A percentile compares a stretch with the other conserved stretches of the same genome.
These are phyloP conservation scores for Zoysia japonica DNA, from an alignment of 176 grass and related monocot genomes.

Conservation along the genomic window DNA sequence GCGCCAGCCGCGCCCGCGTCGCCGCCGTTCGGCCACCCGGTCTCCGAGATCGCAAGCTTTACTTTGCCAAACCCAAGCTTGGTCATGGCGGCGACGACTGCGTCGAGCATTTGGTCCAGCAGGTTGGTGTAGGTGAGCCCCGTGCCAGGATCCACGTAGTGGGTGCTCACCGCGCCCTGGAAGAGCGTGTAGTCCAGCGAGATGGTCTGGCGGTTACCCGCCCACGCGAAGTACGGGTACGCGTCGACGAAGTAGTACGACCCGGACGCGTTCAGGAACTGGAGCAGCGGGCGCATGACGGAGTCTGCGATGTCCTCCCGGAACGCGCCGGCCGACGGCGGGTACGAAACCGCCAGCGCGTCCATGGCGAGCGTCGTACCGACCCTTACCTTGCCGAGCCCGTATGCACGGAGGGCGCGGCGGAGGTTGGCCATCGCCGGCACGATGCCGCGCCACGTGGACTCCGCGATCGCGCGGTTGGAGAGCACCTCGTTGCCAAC, in stretches of 20 bases:
- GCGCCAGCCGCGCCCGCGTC: constrained; percentile 44
- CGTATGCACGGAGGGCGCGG: constrained; percentile 24
- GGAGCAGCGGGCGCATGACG: constrained; percentile 56
- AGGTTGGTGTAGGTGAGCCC: constrained; percentile 60
- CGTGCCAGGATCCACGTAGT: constrained; percentile 51
- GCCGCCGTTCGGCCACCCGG: constrained; percentile 60
- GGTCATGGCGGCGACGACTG: constrained; percentile 52
- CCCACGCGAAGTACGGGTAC: constrained; percentile 72
- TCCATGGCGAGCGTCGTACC: constrained; percentile 70
- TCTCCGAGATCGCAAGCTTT: constrained; percentile 57
- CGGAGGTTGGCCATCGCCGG: constrained; percentile 72
- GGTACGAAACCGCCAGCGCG: constrained; percentile 50
- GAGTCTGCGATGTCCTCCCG: constrained; percentile 56
- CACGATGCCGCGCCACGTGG: constrained; percentile 55
- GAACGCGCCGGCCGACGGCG: constrained; percentile 66
- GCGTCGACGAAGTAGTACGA: constrained; percentile 65
- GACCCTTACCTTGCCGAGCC: constrained; percentile 49
- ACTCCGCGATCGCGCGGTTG: constrained; percentile 44
- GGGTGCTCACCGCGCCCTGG: constrained; percentile 22
- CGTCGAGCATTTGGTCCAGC: constrained; percentile 70
- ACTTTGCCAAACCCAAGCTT: constrained; percentile 52
- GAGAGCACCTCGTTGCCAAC: constrained; percentile 92
- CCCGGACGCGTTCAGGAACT: constrained; percentile 47
- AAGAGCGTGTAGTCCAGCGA: constrained; percentile 66
- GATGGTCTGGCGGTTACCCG: constrained; percentile 21